These are phyloP conservation scores for Collybia mongolica DNA, from an alignment of 768 basidiomycete species.

Conservation along the genomic window DNA sequence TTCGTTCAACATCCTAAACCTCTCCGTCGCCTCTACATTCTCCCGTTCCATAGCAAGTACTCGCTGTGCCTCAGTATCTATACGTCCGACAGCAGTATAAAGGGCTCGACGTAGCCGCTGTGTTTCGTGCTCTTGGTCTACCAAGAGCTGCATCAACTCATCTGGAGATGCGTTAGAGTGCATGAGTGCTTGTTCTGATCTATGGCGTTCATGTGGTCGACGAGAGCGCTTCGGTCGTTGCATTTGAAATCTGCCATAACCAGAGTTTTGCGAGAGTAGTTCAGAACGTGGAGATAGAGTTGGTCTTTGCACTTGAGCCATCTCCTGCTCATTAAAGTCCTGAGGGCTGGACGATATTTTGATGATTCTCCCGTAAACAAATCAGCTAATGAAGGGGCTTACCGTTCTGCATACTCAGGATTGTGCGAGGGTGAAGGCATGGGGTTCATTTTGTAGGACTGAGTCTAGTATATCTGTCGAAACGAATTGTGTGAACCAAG, in stretches of 20 bases:
- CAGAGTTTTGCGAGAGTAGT: constrained; percentile 16
- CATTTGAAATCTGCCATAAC: not conserved
- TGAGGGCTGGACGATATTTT: constrained; percentile 2
- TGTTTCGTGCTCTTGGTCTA: constrained; percentile 33
- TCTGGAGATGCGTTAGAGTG: constrained; percentile 16
- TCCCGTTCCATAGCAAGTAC: constrained; percentile 32
- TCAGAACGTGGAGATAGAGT: constrained; percentile 19
- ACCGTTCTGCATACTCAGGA: constrained; percentile 2
- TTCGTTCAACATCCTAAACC: constrained; percentile 34
- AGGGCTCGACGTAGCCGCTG: constrained; percentile 32
- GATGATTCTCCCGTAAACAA: constrained; percentile 1
- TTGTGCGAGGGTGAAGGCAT: not conserved
- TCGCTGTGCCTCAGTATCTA: constrained; percentile 33
- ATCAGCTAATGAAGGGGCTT: not conserved
- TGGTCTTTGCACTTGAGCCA: constrained; percentile 3
- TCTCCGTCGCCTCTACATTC: constrained; percentile 29
- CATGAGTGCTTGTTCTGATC: constrained; percentile 6
- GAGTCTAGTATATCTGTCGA: not conserved
- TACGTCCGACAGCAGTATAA: constrained; percentile 30
- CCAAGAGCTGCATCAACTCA: constrained; percentile 28
- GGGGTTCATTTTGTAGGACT: not conserved
- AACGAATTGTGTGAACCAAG: not conserved
- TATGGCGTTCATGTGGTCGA: constrained; percentile 6
- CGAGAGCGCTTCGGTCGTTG: constrained; percentile 1
- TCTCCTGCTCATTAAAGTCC: not conserved